Evolutionary conservation across 352 stramenopile genomes (phyloP), one percentile per base, ranked within the genome.

Genomic region (Pythium coloratum): DNA sequence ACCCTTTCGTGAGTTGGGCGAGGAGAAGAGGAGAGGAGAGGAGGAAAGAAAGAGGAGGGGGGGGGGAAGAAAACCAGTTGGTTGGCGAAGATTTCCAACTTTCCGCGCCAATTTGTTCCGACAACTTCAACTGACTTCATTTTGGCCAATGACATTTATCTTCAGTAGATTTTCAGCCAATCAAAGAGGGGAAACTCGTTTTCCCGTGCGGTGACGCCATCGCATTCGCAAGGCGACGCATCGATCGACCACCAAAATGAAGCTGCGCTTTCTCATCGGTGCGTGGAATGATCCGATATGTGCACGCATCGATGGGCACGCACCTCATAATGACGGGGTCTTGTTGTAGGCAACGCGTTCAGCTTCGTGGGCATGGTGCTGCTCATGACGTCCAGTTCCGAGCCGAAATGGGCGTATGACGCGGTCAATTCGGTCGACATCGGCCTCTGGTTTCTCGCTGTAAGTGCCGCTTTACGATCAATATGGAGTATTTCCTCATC

Each of bases 341-440:
- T 44, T 34, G 18, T n/a, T 60, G 46, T 38, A 91, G 80, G 81
- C 40, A 89, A 86, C 57, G 51, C 66, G 32, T 70, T 63, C 30
- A 91, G 81, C 64, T 81, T 73, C 28, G 60, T 80, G 59, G 76
- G 71, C 18, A 69, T 88, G 26, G 30, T 87, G 51, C 55, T 94
- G 64, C 61, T 89, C 53, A 76, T 88, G 57, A 47, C 64, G n/a
- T 75, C 81, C 8, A 81, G 68, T 57, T 72, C 66, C 10, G 72
- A 81, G 42, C 66, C 75, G 6, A 79, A 82, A 53, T 94, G 82
- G 81, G 81, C 77, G 3, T 71, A 77, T 32, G 86, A 94, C 63
- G 66, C 75, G 9, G 73, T 86, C 72, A 94, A 89, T 73, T 86
- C 82, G 18, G 82, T 92, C 57, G 75, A 91, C 61, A 84, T 92